Evolutionary conservation across 176 grass and related monocot genomes (phyloP).

Genomic region (Musa troglodytarum): DNA sequence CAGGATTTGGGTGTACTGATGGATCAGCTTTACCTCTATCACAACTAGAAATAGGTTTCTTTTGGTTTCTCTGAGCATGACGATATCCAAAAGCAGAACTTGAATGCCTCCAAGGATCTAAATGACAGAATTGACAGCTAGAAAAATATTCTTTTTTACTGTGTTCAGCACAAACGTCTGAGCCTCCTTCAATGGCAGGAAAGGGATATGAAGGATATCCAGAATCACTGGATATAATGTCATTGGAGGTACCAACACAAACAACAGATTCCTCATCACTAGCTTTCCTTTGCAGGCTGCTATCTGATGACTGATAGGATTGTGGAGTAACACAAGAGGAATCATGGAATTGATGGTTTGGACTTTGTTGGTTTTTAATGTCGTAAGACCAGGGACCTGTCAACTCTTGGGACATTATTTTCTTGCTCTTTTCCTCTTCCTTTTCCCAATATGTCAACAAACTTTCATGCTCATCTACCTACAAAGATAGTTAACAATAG

Average conservation of each 20-base stretch:
- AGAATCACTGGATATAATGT: conserved; percentile 36
- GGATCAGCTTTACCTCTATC: background rate
- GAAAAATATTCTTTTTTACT: background rate
- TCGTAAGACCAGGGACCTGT: conserved; percentile 16
- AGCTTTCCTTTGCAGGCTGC: conserved; percentile 25
- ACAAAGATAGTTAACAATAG: background rate
- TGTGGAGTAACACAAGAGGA: conserved; percentile 16
- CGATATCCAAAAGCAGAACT: background rate
- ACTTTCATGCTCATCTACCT: conserved; percentile 32
- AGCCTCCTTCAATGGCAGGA: conserved; percentile 26
- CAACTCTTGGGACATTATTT: conserved; percentile 26
- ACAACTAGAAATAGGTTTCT: background rate
- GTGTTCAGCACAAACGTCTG: conserved; percentile 25
- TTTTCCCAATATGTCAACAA: conserved; percentile 26
- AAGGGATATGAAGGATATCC: conserved; percentile 31
- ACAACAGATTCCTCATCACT: conserved; percentile 32
- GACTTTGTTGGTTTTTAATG: conserved; percentile 24
- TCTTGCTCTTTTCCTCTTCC: conserved; percentile 31
- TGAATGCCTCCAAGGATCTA: background rate
- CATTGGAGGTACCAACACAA: conserved; percentile 33
- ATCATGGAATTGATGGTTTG: conserved; percentile 28
- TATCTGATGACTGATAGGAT: conserved; percentile 27
- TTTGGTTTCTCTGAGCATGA: background rate
- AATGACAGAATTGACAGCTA: background rate
- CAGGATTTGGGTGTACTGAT: background rate